These are phyloP conservation scores for Chaetomium fimeti DNA, from an alignment of 495 filamentous ascomycete genomes.

Conservation along the genomic window DNA sequence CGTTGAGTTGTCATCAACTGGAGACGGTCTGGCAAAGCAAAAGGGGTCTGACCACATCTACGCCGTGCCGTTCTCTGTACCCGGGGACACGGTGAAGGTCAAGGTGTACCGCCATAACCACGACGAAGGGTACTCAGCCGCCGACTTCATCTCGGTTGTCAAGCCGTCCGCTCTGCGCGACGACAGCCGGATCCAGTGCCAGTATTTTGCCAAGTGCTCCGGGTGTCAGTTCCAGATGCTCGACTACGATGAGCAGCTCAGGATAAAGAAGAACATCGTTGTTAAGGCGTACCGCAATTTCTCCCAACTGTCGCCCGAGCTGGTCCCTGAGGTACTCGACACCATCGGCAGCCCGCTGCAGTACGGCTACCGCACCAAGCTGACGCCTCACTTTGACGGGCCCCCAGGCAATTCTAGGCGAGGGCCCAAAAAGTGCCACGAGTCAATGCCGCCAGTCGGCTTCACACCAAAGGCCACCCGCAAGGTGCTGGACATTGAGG, in stretches of 20 bases:
- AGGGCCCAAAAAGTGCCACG: conserved; percentile 42
- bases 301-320: conserved; percentile 70
- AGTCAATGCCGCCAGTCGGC: conserved; percentile 74
- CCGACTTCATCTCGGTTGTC: conserved; percentile 78
- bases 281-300: conserved; percentile 92
- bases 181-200: conserved; percentile 71
- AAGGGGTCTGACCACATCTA: conserved; percentile 70
- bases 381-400: conserved; percentile 91
- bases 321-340: conserved; percentile 72
- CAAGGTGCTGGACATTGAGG: conserved; percentile 85
- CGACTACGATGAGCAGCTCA: conserved; percentile 79
- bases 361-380: conserved; percentile 92
- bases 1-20: conserved; percentile 77
- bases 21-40: conserved; percentile 75
- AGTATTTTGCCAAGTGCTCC: conserved; percentile 82
- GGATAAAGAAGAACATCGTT: conserved; percentile 78
- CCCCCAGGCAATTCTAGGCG: conserved; percentile 50
- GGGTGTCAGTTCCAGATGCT: conserved; percentile 99
- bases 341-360: conserved; percentile 87
- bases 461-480: conserved; percentile 77
- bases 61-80: conserved; percentile 80
- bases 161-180: conserved; percentile 72
- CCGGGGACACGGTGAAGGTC: conserved; percentile 75
- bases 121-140: conserved; percentile 61
- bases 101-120: conserved; percentile 71